Evolutionary conservation across 306 rosid genomes (phyloP), one percentile per base, ranked within the genome.

Genomic region (Quercus cerris): DNA sequence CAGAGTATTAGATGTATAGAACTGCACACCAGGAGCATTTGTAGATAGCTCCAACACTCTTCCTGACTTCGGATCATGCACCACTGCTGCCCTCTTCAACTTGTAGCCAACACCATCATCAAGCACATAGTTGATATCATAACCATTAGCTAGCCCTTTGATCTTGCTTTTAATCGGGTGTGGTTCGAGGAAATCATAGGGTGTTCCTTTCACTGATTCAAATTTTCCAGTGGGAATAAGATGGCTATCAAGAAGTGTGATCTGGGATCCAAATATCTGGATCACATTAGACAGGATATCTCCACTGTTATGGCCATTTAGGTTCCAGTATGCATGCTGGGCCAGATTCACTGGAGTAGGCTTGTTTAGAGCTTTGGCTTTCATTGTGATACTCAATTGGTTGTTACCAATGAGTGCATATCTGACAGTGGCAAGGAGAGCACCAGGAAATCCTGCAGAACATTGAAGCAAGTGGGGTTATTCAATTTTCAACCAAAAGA

Each of bases 391-490:
- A 2, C 74, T 80, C 89, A 92, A 69, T 64, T 83, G 56, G 68
- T 81, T 78, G 78, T 86, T 73, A 27, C 85, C 89, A 1, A 73
- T 5, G 35, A 94, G 84, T 38, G 84, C 74, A 81, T 94, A 94
- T 77, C 80, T 86, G 20, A 86, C 98, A 0, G 77, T 89, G 57
- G 83, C 88, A n/a, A 79, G 6, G 8, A 94, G 83, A 75, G 91
- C 97, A 54, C 98, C 97, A 12, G 98, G 98, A 78, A 92, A 94
- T 74, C 98, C 98, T 92, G 86, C 20, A 84, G 30, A 71, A 69
- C 59, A 70, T 52, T 69, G 23, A 5, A 52, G 38, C 61, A 41
- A 64, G 23, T 64, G n/a, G 70, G 70, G 70, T 28, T 15, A 41
- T 63, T 27, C 2, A 49, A 63, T 63, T 63, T 63, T 28, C 70